A percentile compares a stretch with the other conserved stretches of the same genome.
Conservation (phyloP, 2,329 filamentous ascomycete genomes). For the Penicillium sp. region DNA sequence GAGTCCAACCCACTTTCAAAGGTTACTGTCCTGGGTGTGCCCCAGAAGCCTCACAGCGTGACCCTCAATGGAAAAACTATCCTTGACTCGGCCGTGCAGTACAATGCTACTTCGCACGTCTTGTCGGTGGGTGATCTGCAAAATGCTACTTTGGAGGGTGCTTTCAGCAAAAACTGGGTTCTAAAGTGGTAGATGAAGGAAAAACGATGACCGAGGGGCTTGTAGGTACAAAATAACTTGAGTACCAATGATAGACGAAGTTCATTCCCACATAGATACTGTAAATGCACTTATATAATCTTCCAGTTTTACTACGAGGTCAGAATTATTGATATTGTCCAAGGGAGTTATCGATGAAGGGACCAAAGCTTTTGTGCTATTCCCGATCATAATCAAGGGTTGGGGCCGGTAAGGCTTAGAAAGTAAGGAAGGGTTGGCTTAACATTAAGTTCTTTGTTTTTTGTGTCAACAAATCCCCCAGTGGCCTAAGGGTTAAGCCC, state of each 20-base stretch:
- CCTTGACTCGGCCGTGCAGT: slow-evolving; percentile 42
- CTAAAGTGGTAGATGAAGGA: slow-evolving; percentile 48
- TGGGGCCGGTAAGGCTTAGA: too few relatives aligned
- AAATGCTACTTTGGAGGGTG: slow-evolving; percentile 48
- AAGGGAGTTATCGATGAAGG: too few relatives aligned
- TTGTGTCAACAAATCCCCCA: too few relatives aligned
- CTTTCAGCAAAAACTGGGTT: slow-evolving; percentile 56
- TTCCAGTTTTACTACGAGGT: too few relatives aligned
- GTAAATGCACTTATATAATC: neutral
- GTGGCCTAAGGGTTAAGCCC: too few relatives aligned
- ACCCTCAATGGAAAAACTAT: slow-evolving; percentile 50
- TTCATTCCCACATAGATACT: neutral
- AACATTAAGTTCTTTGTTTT: too few relatives aligned
- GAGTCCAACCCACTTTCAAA: slow-evolving; percentile 57
- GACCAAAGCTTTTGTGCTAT: too few relatives aligned
- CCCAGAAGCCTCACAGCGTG: slow-evolving; percentile 41
- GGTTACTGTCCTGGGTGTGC: slow-evolving; percentile 59
- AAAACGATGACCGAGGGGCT: neutral
- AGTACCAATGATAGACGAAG: neutral
- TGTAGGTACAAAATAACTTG: neutral
- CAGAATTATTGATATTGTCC: too few relatives aligned
- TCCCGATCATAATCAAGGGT: too few relatives aligned
- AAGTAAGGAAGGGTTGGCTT: too few relatives aligned
- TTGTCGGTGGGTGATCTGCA: slow-evolving; percentile 51
- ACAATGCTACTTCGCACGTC: slow-evolving; percentile 45